Base-by-base conservation (phyloP, 495 filamentous ascomycete genomes). In the Aspergillus ostianus region DNA sequence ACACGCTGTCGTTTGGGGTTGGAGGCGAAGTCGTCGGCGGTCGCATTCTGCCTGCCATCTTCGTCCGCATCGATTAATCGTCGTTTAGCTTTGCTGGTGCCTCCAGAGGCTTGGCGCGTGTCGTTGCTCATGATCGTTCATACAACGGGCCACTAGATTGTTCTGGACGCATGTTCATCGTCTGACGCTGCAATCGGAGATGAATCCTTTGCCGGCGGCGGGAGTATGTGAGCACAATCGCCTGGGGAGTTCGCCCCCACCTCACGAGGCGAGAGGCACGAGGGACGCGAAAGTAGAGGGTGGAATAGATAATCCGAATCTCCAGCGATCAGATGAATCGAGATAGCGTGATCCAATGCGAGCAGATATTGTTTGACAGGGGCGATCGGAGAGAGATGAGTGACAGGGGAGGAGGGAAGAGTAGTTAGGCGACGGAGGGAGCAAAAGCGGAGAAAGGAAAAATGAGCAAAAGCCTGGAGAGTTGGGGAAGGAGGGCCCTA, bases 1-100 rank as follows among this genome's bases (percentile, higher is more conserved):
- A 89, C 87, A 20, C 75, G 75, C 63, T 78, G 75, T 48, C 75
- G 65, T 58, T 78, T 78, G 6, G 71, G 72, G 49, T 73, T 72
- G 27, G 67, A 61, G 46, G 61, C 36, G 26, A 54, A 50, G 17
- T 76, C 73, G 23, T 76, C 69, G 45, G 66, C 62, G 23, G 64
- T 61, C 36, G 57, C 47, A 48, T 63, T 71, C 49, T 51, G 58
- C 53, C 62, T 73, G 51, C 50, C 52, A 56, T 74, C 69, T 0
- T 78, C 72, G 26, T 76, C 71, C 15, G 60, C 57, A 12, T 75
- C 71, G 12, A 66, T 67, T 55, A 64, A 62, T 65, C 73, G 72
- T 48, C 73, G 66, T 60, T 78, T 78, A 19, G 70, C 58, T 65
- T 69, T 76, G 49, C 62, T 56, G 67, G 55, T 65, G 36, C 64